Conservation (phyloP, 1,139 yeast genomes). For the Magnusiomyces tetraspermus region DNA sequence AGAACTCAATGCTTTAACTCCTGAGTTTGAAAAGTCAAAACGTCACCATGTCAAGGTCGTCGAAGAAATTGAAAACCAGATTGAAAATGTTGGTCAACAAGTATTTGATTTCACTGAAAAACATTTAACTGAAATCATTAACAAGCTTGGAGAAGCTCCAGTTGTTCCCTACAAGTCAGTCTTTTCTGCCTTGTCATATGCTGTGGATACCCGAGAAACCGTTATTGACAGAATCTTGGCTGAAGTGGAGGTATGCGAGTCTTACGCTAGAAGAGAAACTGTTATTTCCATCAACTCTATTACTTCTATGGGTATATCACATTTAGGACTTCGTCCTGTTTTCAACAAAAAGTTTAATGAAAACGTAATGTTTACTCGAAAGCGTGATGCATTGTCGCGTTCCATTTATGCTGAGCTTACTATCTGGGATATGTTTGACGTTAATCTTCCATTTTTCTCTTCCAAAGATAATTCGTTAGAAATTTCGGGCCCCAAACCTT, state of each 20-base stretch:
- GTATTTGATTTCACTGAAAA: conserved; percentile 54
- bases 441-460: conserved; percentile 22
- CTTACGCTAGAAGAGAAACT: conserved; percentile 55
- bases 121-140: conserved; percentile 46
- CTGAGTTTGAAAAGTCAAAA: conserved; percentile 50
- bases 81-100: conserved; percentile 51
- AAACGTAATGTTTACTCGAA: conserved; percentile 74
- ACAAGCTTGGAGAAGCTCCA: conserved; percentile 47
- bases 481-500: conserved; percentile 31
- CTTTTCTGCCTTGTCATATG: conserved; percentile 59
- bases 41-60: conserved; percentile 45
- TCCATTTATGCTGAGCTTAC: conserved; percentile 52
- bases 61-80: conserved; percentile 50
- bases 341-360: conserved; percentile 60
- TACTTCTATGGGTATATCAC: conserved; percentile 42
- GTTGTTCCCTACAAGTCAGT: conserved; percentile 54
- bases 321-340: conserved; percentile 43
- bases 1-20: conserved; percentile 41
- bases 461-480: conserved; percentile 4
- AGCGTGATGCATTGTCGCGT: conserved; percentile 53
- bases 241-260: conserved; percentile 59
- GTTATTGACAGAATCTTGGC: conserved; percentile 57
- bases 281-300: conserved; percentile 51
- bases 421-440: conserved; percentile 62
- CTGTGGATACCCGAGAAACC: conserved; percentile 55